These are phyloP conservation scores for Sedum album DNA, from an alignment of 164 flowering plant genomes.

Conservation along the genomic window DNA sequence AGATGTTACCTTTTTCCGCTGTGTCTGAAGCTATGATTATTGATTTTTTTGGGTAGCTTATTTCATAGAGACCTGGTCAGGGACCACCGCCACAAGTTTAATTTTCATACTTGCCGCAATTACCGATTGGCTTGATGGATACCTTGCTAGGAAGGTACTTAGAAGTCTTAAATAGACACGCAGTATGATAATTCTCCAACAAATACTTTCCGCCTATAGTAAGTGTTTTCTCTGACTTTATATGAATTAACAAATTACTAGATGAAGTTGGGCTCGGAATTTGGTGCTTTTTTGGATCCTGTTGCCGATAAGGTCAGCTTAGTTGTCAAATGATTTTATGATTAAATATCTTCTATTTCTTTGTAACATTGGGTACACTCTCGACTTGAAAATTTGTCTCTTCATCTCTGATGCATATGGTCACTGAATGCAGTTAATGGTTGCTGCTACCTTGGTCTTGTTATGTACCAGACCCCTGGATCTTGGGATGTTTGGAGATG, in stretches of 20 bases:
- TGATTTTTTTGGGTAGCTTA: slow-evolving; percentile 29
- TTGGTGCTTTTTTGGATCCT: slow-evolving; percentile 99
- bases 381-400: not conserved
- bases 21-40: not conserved
- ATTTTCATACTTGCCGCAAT: slow-evolving; percentile 83
- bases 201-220: not conserved
- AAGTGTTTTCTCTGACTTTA: not conserved
- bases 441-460: slow-evolving; percentile 87
- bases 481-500: slow-evolving; percentile 34
- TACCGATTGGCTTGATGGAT: slow-evolving; percentile 99
- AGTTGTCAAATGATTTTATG: not conserved
- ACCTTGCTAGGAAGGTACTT: slow-evolving; percentile 79
- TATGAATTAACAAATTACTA: slow-evolving; percentile 11
- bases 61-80: slow-evolving; percentile 73
- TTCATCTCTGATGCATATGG: not conserved
- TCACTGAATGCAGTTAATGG: slow-evolving; percentile 79
- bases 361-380: not conserved
- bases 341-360: not conserved
- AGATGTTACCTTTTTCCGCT: not conserved
- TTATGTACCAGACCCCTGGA: slow-evolving; percentile 70
- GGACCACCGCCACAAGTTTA: slow-evolving; percentile 69
- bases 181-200: slow-evolving; percentile 11
- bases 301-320: slow-evolving; percentile 89
- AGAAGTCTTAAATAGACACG: not conserved
- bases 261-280: slow-evolving; percentile 79